Conservation (phyloP, 2,329 filamentous ascomycete genomes). For the Diplodia sapinea region DNA sequence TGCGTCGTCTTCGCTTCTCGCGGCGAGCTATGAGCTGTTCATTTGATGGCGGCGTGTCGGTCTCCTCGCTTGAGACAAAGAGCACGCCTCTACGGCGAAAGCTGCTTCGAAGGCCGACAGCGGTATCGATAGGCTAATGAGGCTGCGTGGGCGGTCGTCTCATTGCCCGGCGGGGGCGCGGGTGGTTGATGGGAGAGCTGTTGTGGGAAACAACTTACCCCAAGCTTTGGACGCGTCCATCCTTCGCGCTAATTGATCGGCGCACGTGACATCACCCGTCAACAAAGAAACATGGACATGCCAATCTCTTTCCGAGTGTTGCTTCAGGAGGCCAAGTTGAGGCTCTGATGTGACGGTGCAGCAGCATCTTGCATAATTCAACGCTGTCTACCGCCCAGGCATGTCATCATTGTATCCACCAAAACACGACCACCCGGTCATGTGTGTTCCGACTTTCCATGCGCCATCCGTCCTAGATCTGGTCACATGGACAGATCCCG, state of each 20-base stretch:
- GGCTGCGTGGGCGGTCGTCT: conserved; percentile 9
- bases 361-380: background rate
- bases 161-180: conserved; percentile 12
- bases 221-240: conserved; percentile 20
- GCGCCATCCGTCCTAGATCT: conserved; percentile 12
- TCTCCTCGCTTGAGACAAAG: conserved; percentile 1
- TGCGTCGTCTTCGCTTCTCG: conserved; percentile 24
- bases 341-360: background rate
- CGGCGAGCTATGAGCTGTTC: conserved; percentile 27
- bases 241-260: conserved; percentile 10
- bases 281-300: background rate
- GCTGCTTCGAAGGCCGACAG: background rate
- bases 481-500: background rate
- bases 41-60: conserved; percentile 16
- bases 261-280: conserved; percentile 15
- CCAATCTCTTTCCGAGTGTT: background rate
- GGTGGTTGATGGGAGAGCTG: conserved; percentile 20
- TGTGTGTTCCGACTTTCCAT: background rate
- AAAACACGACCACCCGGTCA: background rate
- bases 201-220: conserved; percentile 22
- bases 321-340: background rate
- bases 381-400: conserved; percentile 4
- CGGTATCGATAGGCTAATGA: conserved; percentile 4
- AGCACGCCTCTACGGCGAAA: background rate
- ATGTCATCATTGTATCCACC: background rate